Evolutionary conservation across 2,329 filamentous ascomycete genomes (phyloP), one percentile per base, ranked within the genome.

Genomic region (Ascocoryne sarcoides): DNA sequence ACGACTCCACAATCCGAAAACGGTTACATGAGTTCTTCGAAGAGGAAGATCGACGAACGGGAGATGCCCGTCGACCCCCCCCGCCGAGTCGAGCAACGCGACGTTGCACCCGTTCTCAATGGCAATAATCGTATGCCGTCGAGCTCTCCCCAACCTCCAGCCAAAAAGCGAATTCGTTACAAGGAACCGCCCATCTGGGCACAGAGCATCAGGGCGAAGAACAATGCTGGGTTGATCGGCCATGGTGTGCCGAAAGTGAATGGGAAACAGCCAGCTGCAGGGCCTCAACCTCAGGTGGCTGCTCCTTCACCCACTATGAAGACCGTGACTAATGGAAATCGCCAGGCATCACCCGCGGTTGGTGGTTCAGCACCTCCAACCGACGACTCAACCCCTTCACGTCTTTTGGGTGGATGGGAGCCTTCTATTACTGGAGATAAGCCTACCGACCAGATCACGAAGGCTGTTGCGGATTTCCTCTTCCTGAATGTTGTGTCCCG

Each of bases 391-490:
- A 38, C 47, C 35, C 48, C 46, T 14, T 48, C 50, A 8, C 36
- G 34, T 8, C 36, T 53, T 21, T 59, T 79, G 3, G 73, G 73
- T 0, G 65, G 70, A 1, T 82, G 79, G 78, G 79, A 84, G 53
- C 64, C 70, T 17, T 76, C 79, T 23, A 80, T 94, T 34, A 81
- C 78, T 2, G 79, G 82, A 35, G 67, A 75, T 8, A 76, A 79
- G 44, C 84, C 84, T 0, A 73, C 79, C 40, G 84, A 92, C 51
- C 80, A 89, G 45, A 64, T 92, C 9, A 78, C 79, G n/a, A 82
- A 79, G 53, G 61, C 70, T 14, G 71, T 94, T n/a, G 84, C 82
- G 46, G 84, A 94, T 57, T 94, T 88, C 54, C 66, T 95, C 9
- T 93, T 80, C 57, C 60, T 75, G 35, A 70, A 82, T 40, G 80